phyloP scores from a whole-genome alignment of 495 filamentous ascomycete genomes.

The Trichocladium antarcticum region DNA sequence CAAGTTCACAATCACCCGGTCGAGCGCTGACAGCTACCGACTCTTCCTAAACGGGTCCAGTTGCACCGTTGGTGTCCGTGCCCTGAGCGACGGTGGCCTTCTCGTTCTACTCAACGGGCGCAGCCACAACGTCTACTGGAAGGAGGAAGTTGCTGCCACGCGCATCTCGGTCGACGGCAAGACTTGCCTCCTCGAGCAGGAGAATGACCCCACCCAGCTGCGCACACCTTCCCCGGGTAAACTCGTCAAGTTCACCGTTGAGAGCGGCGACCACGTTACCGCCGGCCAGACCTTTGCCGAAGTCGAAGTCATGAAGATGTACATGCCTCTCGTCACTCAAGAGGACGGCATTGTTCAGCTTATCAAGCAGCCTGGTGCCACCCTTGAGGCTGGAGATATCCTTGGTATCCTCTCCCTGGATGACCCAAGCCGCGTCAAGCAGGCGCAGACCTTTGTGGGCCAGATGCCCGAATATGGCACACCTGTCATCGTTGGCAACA shows the following conservation, averaged over 20 bases:
- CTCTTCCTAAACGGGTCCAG: slow-evolving; percentile 99
- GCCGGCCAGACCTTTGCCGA: slow-evolving; percentile 92
- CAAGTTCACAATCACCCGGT: slow-evolving; percentile 95
- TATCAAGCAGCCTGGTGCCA: slow-evolving; percentile 97
- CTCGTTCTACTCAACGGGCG: slow-evolving; percentile 78
- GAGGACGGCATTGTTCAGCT: slow-evolving; percentile 95
- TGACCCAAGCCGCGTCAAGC: slow-evolving; percentile 92
- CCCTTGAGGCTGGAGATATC: slow-evolving; percentile 96
- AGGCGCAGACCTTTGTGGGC: slow-evolving; percentile 89
- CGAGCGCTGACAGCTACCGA: slow-evolving; percentile 88
- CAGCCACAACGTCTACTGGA: slow-evolving; percentile 99
- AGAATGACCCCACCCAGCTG: slow-evolving; percentile 97
- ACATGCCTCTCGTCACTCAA: slow-evolving; percentile 95
- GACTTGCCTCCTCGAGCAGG: slow-evolving; percentile 94
- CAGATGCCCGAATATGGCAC: slow-evolving; percentile 81
- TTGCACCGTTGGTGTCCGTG: slow-evolving; percentile 84
- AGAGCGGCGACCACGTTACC: slow-evolving; percentile 89
- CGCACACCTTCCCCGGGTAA: slow-evolving; percentile 93
- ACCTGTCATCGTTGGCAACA: slow-evolving; percentile 77
- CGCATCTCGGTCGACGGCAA: slow-evolving; percentile 95
- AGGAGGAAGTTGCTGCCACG: slow-evolving; percentile 92
- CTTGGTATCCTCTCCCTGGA: slow-evolving; percentile 95
- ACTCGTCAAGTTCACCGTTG: slow-evolving; percentile 95
- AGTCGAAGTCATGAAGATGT: slow-evolving; percentile 99
- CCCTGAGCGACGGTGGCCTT: slow-evolving; percentile 89